Evolutionary conservation across 2,329 filamentous ascomycete genomes (phyloP), one percentile per base, ranked within the genome.

Genomic region (Thielaviopsis cerberus): DNA sequence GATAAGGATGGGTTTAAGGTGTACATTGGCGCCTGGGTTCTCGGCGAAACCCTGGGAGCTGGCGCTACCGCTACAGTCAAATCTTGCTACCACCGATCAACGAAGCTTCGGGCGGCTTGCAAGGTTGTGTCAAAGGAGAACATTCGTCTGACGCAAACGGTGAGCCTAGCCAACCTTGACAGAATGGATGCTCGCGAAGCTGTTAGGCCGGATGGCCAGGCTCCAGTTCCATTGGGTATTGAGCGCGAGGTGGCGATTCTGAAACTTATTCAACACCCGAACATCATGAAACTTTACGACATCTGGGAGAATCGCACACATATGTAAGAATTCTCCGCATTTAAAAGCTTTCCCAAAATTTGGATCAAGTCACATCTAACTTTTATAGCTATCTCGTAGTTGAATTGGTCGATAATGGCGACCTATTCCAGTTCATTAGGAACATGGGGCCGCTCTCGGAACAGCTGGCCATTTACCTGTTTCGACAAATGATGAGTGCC

Each of bases 231-330:
- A 1, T 82, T 91, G 65, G 86, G 89, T 1, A 86, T 98, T 61
- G 91, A 97, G 71, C 80, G 92, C 57, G 92, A 98, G 68, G 90
- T 98, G 48, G 89, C 91, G 30, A 94, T 98, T 64, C 88, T 98
- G 79, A 97, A 96, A 72, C 78, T 97, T 59, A 87, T 97, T 61
- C 85, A 95, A 66, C 92, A 98, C 70, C 87, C 85, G 5, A 92
- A 97, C 68, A 91, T 97, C 65, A 90, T 96, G 69, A 88, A 86
- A 64, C 73, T 98, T 10, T 92, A 91, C 67, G 92, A 98, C 71
- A 91, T 98, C 27, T 98, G 91, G 91, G 92, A 98, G 72, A 97
- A 96, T 67, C 80, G 87, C 23, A 86, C 88, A 59, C 90, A 98
- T 70, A 83, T 98, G 87, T 96, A 75, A 73, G 86, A 22, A 5